Evolutionary conservation across 805 yeast species (phyloP), one percentile per base, ranked within the genome.

Genomic region (Schwanniomyces polymorphus): DNA sequence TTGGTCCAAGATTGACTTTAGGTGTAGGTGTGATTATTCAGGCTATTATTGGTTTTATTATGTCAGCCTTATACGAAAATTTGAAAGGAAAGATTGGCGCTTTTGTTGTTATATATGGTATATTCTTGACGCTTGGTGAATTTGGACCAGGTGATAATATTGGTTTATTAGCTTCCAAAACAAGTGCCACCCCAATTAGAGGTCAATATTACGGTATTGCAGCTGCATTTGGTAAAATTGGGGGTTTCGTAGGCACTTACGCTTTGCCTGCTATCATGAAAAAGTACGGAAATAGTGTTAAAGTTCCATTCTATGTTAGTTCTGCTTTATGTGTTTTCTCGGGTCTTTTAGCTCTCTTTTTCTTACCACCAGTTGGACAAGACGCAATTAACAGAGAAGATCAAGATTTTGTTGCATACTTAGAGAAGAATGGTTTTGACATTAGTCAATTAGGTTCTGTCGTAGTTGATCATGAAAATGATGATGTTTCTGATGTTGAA

Each of bases 121-220:
- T 92, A 54, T 92, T 90, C 67, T 73, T 82, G 64, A 76, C 96
- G 6, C 75, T 89, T 42, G 97, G 97, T 59, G 97, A 92, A 68
- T 87, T 91, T 67, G 96, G 97, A 27, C 91, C 96, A 11, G 98
- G 97, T 71, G 89, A 91, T 68, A 89, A 88, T 68, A 86, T 88
- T 65, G 97, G 97, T 56, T 70, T 88, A 46, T 75, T 91, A 52
- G 95, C 96, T 17, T 80, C 96, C 37, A 91, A 91, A 69, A 86
- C 96, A 6, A 79, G 85, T 41, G 86, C 97, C 39, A 85, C 97
- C 8, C 84, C 96, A 18, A 79, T 91, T 47, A 84, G 97, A 72
- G 97, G 97, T 48, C 87, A 87, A 58, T 88, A 86, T 69, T 91
- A 91, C 63, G 94, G 94, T 58, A 76, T 90, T 56, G 92, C 95